Conservation (phyloP, 768 basidiomycete genomes). For the Pulveroboletus sp. region DNA sequence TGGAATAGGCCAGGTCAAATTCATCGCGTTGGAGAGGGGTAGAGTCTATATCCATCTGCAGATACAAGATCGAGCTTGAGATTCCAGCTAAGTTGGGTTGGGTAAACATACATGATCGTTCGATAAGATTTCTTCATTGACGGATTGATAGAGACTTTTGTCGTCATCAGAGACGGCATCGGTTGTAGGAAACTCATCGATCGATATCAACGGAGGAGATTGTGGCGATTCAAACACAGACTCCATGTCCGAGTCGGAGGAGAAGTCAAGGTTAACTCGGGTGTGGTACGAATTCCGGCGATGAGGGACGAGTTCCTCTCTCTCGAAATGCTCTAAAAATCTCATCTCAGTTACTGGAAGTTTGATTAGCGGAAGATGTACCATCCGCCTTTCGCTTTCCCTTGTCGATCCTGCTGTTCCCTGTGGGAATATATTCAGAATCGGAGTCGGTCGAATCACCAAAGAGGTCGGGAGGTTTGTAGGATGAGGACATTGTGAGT, state of each 20-base stretch:
- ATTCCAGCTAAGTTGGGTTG: neutral
- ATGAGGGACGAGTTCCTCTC: neutral
- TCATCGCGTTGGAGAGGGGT: constrained; percentile 4
- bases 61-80: neutral
- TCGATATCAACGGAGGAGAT: constrained; percentile 1
- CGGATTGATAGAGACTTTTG: constrained; percentile 17
- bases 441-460: neutral
- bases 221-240: neutral
- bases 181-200: neutral
- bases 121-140: constrained; percentile 1
- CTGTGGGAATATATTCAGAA: neutral
- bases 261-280: neutral
- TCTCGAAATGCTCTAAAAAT: constrained; percentile 10
- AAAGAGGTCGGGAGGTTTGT: constrained; percentile 15
- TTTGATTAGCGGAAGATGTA: neutral
- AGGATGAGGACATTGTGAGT: constrained; percentile 9
- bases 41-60: constrained; percentile 19
- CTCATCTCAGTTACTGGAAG: neutral
- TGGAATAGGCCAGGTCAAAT: constrained; percentile 24
- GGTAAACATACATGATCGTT: constrained; percentile 11
- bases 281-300: neutral
- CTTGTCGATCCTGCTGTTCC: constrained; percentile 9
- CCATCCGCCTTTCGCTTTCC: constrained; percentile 21
- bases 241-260: constrained; percentile 9
- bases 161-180: constrained; percentile 1